These are phyloP conservation scores for Teunomyces gatunensis DNA, from an alignment of 805 yeast genomes.

Conservation along the genomic window DNA sequence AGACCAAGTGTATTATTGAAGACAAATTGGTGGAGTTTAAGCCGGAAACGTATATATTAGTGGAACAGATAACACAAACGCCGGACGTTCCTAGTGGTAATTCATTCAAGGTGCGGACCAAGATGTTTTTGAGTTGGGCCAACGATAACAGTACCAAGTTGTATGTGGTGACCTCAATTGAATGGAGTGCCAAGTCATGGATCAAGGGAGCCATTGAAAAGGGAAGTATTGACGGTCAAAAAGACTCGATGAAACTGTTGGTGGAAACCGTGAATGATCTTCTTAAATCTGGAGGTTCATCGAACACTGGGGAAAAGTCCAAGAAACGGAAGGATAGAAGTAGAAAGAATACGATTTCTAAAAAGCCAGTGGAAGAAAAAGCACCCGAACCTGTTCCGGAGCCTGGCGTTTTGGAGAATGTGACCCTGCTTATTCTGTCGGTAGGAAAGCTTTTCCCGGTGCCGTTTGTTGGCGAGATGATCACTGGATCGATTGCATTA, in stretches of 20 bases:
- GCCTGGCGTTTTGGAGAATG: conserved; percentile 2
- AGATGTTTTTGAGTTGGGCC: conserved; percentile 76
- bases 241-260: conserved; percentile 52
- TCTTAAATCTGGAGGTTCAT: conserved; percentile 17
- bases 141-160: conserved; percentile 57
- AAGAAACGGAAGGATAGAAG: conserved; percentile 10
- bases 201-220: conserved; percentile 84
- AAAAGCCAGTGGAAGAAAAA: conserved; percentile 3
- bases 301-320: conserved; percentile 7
- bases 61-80: conserved; percentile 64
- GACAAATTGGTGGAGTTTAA: conserved; percentile 51
- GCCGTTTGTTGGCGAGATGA: conserved; percentile 23
- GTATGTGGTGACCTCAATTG: conserved; percentile 66
- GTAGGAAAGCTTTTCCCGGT: conserved; percentile 28
- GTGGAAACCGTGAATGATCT: conserved; percentile 47
- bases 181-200: conserved; percentile 94
- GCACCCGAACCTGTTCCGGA: conserved; percentile 1
- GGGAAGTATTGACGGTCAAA: conserved; percentile 79
- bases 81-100: conserved; percentile 96
- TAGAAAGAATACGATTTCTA: conserved; percentile 11
- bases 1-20: conserved; percentile 70
- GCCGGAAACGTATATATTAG: conserved; percentile 52
- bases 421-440: background rate
- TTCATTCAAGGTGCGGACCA: conserved; percentile 71
- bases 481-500: conserved; percentile 21